Percentiles rank a stretch among this genome's conserved stretches.
Conservation (phyloP, 352 stramenopile species). For the Globisporangium carolinianum region DNA sequence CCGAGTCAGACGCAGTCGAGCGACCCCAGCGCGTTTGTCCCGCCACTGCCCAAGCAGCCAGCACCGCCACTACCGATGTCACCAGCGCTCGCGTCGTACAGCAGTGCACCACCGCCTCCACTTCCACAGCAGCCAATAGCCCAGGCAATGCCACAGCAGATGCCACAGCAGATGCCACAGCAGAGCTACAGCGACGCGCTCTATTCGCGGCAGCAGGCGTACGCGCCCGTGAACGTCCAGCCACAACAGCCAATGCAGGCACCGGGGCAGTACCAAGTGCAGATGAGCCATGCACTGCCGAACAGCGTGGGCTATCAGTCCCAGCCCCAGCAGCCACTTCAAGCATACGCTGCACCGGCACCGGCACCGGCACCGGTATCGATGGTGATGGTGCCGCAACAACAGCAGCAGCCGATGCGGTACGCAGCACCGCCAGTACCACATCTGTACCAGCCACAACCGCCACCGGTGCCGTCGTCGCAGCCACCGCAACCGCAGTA, state of each 20-base stretch:
- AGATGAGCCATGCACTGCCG: conserved; percentile 3
- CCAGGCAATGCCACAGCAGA: not conserved
- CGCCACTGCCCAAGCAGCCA: conserved; percentile 7
- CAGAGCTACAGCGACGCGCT: conserved; percentile 26
- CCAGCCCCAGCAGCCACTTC: conserved; percentile 1
- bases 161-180: conserved; percentile 4
- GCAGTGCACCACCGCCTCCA: conserved; percentile 4
- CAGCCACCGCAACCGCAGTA: conserved; percentile 6
- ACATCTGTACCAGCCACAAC: not conserved
- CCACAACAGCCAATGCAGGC: conserved; percentile 7
- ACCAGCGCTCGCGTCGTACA: not conserved
- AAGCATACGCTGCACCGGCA: not conserved
- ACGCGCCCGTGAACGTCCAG: conserved; percentile 17
- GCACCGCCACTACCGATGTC: not conserved
- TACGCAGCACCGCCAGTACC: conserved; percentile 4
- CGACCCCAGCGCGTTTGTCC: conserved; percentile 1
- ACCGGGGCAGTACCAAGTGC: conserved; percentile 10
- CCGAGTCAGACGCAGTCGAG: conserved; percentile 2
- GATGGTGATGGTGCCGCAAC: not conserved
- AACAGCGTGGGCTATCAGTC: conserved; percentile 10
- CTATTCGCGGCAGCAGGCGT: conserved; percentile 30
- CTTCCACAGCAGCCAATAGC: not conserved
- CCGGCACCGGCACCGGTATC: too few relatives aligned
- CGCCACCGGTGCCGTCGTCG: not conserved
- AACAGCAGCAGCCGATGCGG: conserved; percentile 2